Percentiles rank a stretch among this genome's conserved stretches.
phyloP scores from a whole-genome alignment of 2,329 filamentous ascomycete species.

The Lasiodiplodia theobromae region DNA sequence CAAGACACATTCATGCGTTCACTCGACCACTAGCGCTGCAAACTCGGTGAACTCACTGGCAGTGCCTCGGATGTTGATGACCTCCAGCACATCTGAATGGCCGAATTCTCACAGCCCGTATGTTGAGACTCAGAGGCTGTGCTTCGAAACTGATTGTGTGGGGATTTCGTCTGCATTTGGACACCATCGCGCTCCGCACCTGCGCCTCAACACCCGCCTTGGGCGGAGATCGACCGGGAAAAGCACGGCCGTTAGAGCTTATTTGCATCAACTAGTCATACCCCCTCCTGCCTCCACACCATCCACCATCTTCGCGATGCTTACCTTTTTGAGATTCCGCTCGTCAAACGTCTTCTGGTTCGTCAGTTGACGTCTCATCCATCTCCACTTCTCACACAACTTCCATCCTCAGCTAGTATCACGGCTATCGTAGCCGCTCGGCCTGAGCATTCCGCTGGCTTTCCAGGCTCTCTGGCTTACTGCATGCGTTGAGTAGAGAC shows the following conservation, averaged over 20 bases:
- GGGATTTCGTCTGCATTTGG: slow-evolving; percentile 15
- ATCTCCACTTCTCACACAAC: slow-evolving; percentile 16
- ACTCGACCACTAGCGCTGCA: background rate
- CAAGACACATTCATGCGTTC: background rate
- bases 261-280: background rate
- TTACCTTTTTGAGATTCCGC: background rate
- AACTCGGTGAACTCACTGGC: background rate
- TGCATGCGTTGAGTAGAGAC: background rate
- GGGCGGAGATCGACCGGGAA: background rate
- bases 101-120: background rate
- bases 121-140: slow-evolving; percentile 7
- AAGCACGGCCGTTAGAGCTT: background rate
- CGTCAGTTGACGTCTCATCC: slow-evolving; percentile 15
- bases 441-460: background rate
- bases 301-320: slow-evolving; percentile 9
- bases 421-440: background rate
- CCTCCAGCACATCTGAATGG: slow-evolving; percentile 1
- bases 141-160: slow-evolving; percentile 15
- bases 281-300: slow-evolving; percentile 7
- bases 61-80: background rate
- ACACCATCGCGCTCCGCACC: slow-evolving; percentile 3
- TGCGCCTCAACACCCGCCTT: slow-evolving; percentile 6
- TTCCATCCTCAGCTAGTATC: background rate
- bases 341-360: background rate
- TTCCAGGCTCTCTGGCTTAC: slow-evolving; percentile 21